These are phyloP conservation scores for Paragyromitra xinjiangensis DNA, from an alignment of 495 filamentous ascomycete genomes.

Conservation along the genomic window DNA sequence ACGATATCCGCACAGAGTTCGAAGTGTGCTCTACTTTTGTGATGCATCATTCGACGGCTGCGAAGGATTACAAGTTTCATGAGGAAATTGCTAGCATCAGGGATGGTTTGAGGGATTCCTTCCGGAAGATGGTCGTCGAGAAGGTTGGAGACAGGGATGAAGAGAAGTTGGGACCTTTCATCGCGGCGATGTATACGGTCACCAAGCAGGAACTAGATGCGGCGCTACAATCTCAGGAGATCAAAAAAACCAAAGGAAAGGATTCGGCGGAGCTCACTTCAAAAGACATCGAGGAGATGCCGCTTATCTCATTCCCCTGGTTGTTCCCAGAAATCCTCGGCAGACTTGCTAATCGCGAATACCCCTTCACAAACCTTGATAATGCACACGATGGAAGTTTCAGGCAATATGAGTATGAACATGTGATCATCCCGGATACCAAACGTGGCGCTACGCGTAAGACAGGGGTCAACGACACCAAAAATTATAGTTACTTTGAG, in stretches of 20 bases:
- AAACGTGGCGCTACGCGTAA: background rate
- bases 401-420: constrained; percentile 29
- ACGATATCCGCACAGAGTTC: constrained; percentile 87
- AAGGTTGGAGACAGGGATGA: constrained; percentile 71
- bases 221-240: constrained; percentile 62
- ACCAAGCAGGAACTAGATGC: constrained; percentile 74
- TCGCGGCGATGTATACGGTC: constrained; percentile 85
- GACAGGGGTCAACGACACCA: background rate
- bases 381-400: constrained; percentile 17
- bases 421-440: constrained; percentile 17
- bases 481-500: background rate
- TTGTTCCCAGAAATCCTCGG: constrained; percentile 79
- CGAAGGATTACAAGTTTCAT: constrained; percentile 82
- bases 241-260: constrained; percentile 29
- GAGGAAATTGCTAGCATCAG: constrained; percentile 79
- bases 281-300: constrained; percentile 62
- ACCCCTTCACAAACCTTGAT: constrained; percentile 40
- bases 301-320: constrained; percentile 95
- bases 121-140: constrained; percentile 70
- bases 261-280: constrained; percentile 55
- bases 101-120: constrained; percentile 69
- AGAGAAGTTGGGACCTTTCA: constrained; percentile 70
- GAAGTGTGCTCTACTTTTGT: constrained; percentile 90
- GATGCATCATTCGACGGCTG: constrained; percentile 71
- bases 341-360: constrained; percentile 67